These are phyloP conservation scores for Termitomyces sp. DNA, from an alignment of 768 basidiomycete species.

Conservation along the genomic window DNA sequence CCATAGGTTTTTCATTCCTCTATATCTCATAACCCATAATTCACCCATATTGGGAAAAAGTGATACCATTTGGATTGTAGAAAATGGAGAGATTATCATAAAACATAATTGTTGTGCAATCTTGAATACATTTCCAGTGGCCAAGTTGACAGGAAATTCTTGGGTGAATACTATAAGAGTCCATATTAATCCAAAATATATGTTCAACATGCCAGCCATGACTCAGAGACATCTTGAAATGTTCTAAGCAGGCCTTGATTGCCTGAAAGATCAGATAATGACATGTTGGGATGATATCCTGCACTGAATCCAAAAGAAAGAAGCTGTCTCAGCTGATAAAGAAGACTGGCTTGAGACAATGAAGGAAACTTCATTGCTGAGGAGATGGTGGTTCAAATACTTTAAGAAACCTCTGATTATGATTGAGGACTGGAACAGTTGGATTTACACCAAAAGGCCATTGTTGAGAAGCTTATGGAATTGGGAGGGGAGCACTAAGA, in stretches of 20 bases:
- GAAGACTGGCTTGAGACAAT: too few species aligned
- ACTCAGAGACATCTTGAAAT: background rate
- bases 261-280: background rate
- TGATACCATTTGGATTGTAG: too few species aligned
- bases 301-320: background rate
- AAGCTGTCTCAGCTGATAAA: background rate
- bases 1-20: too few species aligned
- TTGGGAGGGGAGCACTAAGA: background rate
- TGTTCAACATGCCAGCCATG: background rate
- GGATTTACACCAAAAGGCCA: constrained; percentile 2
- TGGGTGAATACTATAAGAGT: background rate
- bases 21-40: too few species aligned
- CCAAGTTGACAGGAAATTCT: background rate
- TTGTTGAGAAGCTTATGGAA: constrained; percentile 3
- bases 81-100: background rate
- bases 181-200: background rate
- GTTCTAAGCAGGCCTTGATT: background rate
- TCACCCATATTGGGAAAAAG: too few species aligned
- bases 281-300: background rate
- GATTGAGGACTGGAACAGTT: constrained; percentile 13
- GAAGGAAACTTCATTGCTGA: constrained; percentile 13
- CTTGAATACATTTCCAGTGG: background rate
- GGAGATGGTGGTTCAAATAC: constrained; percentile 10
- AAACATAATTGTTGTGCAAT: background rate
- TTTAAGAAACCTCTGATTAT: constrained; percentile 19